Conservation (phyloP, 106 monocot genomes). For the Apostasia ramifera region DNA sequence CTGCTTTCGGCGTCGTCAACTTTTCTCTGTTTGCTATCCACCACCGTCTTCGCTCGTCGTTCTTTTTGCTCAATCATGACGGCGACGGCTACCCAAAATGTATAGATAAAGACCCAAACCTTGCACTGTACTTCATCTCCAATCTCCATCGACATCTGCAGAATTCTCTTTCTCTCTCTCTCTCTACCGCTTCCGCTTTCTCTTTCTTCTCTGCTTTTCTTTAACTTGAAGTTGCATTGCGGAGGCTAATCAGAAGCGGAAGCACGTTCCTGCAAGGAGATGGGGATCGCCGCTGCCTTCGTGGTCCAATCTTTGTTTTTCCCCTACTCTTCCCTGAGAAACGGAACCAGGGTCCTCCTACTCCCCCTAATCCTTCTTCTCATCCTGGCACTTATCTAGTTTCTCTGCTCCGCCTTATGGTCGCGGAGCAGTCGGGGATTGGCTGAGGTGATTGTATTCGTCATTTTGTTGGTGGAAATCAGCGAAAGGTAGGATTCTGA, state of each 20-base stretch:
- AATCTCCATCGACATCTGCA: background rate
- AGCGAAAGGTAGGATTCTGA: conserved; percentile 2
- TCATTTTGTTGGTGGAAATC: background rate
- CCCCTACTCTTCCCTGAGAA: background rate
- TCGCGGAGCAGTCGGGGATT: conserved; percentile 4
- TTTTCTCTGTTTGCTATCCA: background rate
- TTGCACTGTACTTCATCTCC: background rate
- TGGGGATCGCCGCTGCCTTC: background rate
- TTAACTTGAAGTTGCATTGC: background rate
- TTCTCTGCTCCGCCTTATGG: background rate
- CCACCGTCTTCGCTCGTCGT: background rate
- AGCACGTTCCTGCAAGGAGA: background rate
- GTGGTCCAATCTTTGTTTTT: background rate
- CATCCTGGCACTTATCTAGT: conserved; percentile 6
- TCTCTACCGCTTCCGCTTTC: background rate
- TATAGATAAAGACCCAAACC: background rate
- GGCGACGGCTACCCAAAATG: background rate
- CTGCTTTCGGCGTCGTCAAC: background rate
- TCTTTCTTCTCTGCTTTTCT: background rate
- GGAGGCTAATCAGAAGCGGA: no score
- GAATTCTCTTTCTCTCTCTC: background rate
- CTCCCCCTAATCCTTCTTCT: conserved; percentile 6
- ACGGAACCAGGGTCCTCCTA: background rate
- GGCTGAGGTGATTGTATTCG: conserved; percentile 5
- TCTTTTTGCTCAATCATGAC: conserved; percentile 1